Evolutionary conservation across 106 monocot species (phyloP), one percentile per base, ranked within the genome.

Genomic region (Chionographis japonica): DNA sequence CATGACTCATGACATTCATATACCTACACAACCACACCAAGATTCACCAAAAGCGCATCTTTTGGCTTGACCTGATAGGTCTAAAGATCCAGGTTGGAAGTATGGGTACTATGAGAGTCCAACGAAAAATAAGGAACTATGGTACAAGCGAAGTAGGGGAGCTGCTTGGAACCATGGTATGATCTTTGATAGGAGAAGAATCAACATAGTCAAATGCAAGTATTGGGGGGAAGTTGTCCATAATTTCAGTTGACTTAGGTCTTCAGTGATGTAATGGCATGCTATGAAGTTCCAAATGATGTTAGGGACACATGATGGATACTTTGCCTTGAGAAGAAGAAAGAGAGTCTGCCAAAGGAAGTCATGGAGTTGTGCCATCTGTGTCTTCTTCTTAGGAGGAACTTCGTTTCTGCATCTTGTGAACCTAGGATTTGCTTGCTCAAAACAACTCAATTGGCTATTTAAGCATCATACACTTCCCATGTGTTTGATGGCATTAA

Each of bases 371-470:
- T 81, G 38, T 42, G 37, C 43, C 75, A 81, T 63, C 78, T 80
- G 0, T 59, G 78, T 46, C 84, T 88, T 69, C 88, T 83, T 52
- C 59, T 77, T 40, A 80, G 71, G 72, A 83, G 87, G n/a, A 74
- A 50, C 41, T 14, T 77, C 12, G 57, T 67, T 0, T 27, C 69
- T 12, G 17, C 67, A 49, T 64, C 74, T 62, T 27, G 27, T 27
- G n/a, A 27, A 0, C 27, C 27, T 27, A 27, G 27, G 27, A 27
- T 27, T 27, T 27, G 27, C 27, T 27, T 27, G 27, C 27, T 27
- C 27, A 27, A 27, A 27, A 27, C 27, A 27, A 27, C 27, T 27
- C 27, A 27, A 27, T 27, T 27, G 56, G 15, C 27, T 27, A 27
- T 27, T 27, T 27, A 27, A 27, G 27, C 1, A 27, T 27, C 27